phyloP scores from a whole-genome alignment of 176 grass and related monocot species.

The Aechmea fasciata region DNA sequence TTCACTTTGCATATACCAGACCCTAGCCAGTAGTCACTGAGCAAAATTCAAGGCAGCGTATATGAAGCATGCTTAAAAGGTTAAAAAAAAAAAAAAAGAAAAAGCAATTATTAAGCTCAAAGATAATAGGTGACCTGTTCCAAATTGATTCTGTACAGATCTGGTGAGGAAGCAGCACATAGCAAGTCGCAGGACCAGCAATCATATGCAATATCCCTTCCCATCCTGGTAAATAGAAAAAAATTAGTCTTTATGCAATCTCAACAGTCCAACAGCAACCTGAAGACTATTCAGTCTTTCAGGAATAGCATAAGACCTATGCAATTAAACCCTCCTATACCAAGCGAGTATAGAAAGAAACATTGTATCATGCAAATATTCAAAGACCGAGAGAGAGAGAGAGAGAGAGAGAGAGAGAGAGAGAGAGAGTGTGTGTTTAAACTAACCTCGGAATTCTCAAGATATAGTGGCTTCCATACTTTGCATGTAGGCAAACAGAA shows the following conservation, averaged over 20 bases:
- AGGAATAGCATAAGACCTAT: too few species aligned
- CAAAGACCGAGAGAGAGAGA: too few species aligned
- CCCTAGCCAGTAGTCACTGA: too few species aligned
- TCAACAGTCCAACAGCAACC: neutral
- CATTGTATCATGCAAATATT: too few species aligned
- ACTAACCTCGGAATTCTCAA: slow-evolving; percentile 89
- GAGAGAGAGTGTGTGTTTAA: neutral
- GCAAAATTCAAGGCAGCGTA: too few species aligned
- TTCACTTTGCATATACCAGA: too few species aligned
- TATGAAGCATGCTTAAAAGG: neutral
- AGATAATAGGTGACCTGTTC: slow-evolving; percentile 11
- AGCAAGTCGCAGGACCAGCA: slow-evolving; percentile 92
- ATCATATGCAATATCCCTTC: slow-evolving; percentile 89
- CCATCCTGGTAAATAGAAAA: slow-evolving; percentile 58
- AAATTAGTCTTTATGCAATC: neutral
- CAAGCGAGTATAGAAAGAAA: too few species aligned
- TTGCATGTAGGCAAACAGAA: slow-evolving; percentile 84
- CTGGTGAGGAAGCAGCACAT: slow-evolving; percentile 84
- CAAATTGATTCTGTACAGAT: slow-evolving; percentile 92
- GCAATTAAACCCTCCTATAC: too few species aligned
- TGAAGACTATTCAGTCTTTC: too few species aligned
- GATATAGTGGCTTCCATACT: slow-evolving; percentile 85
- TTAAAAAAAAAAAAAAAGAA: slow-evolving; percentile 6
- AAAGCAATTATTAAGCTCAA: neutral
- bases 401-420: neutral